Base-by-base conservation (phyloP, 1,284 basidiomycete species). In the Cutaneotrichosporon dermatis region DNA sequence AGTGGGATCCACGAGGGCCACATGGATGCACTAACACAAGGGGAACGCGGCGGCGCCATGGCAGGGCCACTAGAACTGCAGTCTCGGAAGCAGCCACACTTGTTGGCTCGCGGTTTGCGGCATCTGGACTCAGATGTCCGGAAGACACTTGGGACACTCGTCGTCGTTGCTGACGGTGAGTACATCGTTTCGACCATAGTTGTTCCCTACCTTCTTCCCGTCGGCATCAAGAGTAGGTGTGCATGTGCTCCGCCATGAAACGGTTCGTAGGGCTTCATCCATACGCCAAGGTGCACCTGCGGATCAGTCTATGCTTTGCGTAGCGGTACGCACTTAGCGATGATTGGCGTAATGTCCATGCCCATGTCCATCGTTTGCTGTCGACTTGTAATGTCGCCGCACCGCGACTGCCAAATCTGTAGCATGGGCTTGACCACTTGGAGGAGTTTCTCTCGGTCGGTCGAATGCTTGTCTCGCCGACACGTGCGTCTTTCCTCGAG, bases 331-430 rank as follows among this genome's bases (percentile, higher is more conserved):
- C 13, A 49, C 46, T 35, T n/a, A 33, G n/a, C 12, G 34, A 34
- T 13, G 46, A 33, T n/a, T n/a, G 33, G 1, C 11, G 8, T 33
- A 49, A 35, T 33, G 13, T 36, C 55, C 55, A 57, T 2, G 33
- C 39, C 59, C 59, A 61, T 10, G 4, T 49, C 62, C 51, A 59
- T 44, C 48, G 49, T 15, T 55, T 59, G 9, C 59, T 54, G 48
- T 58, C 48, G 45, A 12, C 7, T 34, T 16, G 16, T 15, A 54
- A 35, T n/a, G 45, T 40, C 6, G 50, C 52, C 7, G 46, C 37
- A 8, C 43, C 39, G 2, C 58, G 50, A 35, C 51, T 48, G 8
- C 61, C 54, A 12, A 57, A 39, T 1, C 10, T n/a, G n/a, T 57
- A 53, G 2, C 13, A 8, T 13, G 51, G 57, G 4, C 33, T 13